Conservation (phyloP, 2,329 filamentous ascomycete genomes). For the Rutstroemia sp. region DNA sequence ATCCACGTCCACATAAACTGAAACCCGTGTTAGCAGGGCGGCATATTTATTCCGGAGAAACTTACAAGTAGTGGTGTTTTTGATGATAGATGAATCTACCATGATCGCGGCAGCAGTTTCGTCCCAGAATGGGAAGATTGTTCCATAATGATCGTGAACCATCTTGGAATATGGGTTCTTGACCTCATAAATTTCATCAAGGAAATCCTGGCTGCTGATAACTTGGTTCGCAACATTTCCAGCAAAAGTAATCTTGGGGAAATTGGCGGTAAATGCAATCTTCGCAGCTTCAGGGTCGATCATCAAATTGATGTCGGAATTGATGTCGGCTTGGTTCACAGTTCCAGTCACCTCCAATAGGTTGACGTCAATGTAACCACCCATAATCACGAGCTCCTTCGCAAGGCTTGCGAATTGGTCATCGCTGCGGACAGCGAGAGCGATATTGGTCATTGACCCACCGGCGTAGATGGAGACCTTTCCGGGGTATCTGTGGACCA, state of each 20-base stretch:
- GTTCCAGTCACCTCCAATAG: slow-evolving; percentile 29
- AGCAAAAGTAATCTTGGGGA: slow-evolving; percentile 38
- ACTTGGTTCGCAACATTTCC: slow-evolving; percentile 42
- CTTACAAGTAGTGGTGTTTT: slow-evolving; percentile 32
- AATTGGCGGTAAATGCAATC: slow-evolving; percentile 40
- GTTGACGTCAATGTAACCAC: slow-evolving; percentile 40
- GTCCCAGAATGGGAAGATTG: slow-evolving; percentile 38
- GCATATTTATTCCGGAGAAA: not conserved
- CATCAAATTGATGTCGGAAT: slow-evolving; percentile 40
- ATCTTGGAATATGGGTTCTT: slow-evolving; percentile 34
- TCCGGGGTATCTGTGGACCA: slow-evolving; percentile 41
- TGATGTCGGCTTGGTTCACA: slow-evolving; percentile 23
- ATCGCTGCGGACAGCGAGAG: slow-evolving; percentile 39
- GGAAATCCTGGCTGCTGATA: slow-evolving; percentile 33
- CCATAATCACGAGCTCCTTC: slow-evolving; percentile 43
- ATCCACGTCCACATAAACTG: slow-evolving; percentile 37
- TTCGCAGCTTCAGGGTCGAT: slow-evolving; percentile 43
- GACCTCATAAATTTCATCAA: slow-evolving; percentile 33
- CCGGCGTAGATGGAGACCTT: slow-evolving; percentile 40
- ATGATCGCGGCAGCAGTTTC: slow-evolving; percentile 38
- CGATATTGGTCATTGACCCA: slow-evolving; percentile 42
- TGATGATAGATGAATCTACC: slow-evolving; percentile 32
- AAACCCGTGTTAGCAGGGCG: not conserved
- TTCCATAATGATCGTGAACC: slow-evolving; percentile 33
- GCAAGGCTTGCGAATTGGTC: slow-evolving; percentile 38